Conservation (phyloP, 345 rosid species). For the Raphanus sativus region DNA sequence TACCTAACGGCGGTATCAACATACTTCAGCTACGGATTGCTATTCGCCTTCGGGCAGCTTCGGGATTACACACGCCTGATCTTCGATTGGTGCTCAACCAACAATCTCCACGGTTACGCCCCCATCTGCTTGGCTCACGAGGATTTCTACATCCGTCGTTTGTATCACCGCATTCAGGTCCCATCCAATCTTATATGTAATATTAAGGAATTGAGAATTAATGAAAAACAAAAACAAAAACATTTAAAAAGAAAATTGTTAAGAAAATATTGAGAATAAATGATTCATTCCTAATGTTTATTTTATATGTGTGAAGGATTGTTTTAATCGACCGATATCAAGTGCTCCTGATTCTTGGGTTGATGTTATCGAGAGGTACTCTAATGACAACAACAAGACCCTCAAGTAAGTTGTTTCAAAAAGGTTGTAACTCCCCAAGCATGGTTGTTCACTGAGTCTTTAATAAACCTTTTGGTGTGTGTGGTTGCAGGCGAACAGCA, state of each 20-base stretch:
- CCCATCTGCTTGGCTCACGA: slow-evolving; percentile 91
- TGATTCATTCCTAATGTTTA: not conserved
- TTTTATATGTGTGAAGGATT: slow-evolving; percentile 49
- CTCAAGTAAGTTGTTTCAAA: slow-evolving; percentile 39
- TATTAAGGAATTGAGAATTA: no score
- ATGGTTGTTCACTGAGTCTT: not conserved
- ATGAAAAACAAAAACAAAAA: no score
- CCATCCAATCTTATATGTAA: not conserved
- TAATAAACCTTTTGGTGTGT: not conserved
- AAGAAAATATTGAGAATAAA: no score
- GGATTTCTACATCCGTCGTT: slow-evolving; percentile 85
- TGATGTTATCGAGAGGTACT: slow-evolving; percentile 77
- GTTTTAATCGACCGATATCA: slow-evolving; percentile 81
- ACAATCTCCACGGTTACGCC: slow-evolving; percentile 82
- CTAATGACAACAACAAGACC: slow-evolving; percentile 82
- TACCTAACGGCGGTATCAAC: slow-evolving; percentile 72
- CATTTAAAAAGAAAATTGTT: no score
- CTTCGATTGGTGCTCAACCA: slow-evolving; percentile 58
- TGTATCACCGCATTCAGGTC: slow-evolving; percentile 80
- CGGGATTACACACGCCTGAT: slow-evolving; percentile 71
- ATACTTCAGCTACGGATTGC: slow-evolving; percentile 76
- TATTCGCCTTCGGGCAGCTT: slow-evolving; percentile 74
- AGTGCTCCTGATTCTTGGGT: slow-evolving; percentile 95
- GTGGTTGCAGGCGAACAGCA: slow-evolving; percentile 64
- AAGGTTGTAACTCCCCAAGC: no score